Evolutionary conservation across 192 early-diverging fungal species (phyloP), one percentile per base, ranked within the genome.

Genomic region (Coemansia sp.): DNA sequence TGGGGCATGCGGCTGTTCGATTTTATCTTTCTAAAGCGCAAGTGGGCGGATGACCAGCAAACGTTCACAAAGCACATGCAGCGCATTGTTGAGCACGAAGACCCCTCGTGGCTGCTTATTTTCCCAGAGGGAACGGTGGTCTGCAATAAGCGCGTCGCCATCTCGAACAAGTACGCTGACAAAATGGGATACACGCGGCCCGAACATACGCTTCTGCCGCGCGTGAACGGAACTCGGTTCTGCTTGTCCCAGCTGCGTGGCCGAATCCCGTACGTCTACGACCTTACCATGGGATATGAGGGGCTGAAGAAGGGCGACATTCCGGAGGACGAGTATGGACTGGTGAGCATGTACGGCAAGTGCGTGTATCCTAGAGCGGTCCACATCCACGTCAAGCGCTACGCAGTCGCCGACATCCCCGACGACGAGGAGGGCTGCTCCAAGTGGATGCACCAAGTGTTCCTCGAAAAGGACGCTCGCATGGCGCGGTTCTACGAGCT

Each of bases 51-150:
- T 61, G 94, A 95, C 82, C 84, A 87, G 60, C 73, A 75, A 16
- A 85, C 76, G 12, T 86, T 93, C 67, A 61, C 74, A 38, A 64
- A 82, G 3, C 90, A 89, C 48, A 76, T 91, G 66, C 57, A 64
- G 47, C 72, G 70, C 36, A 87, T 86, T 13, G 76, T 88, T 59
- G 68, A 74, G 11, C 76, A 75, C 9, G 76, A 88, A 35, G 77
- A 87, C 25, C 94, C 94, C 16, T 79, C 94, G 41, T 95, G 93
- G 95, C 86, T 99, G 25, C 83, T 96, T 18, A 86, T 99, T 20
- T 99, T 95, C 82, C 97, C 97, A 0, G 97, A 99, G 78, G 97
- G 96, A 60, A 99, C 96, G 14, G 88, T 95, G 12, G 85, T 94
- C 33, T 93, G 93, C 36, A 73, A 87, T 23, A 85, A 87, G 57